These are phyloP conservation scores for Closterium sp. DNA, from an alignment of 139 green algal species.

Conservation along the genomic window DNA sequence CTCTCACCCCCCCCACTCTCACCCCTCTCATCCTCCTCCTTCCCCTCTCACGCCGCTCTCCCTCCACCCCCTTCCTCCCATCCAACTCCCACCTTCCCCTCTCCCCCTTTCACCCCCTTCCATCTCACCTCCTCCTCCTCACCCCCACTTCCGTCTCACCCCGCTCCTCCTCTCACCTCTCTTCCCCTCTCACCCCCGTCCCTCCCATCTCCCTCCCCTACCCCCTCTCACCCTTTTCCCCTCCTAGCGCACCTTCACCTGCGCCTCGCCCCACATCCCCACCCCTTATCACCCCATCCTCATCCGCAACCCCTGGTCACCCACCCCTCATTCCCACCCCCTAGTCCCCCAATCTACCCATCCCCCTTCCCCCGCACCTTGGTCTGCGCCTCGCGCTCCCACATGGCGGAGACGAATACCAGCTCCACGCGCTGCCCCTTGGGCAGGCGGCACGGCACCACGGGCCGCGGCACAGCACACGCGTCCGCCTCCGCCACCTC, in stretches of 20 bases:
- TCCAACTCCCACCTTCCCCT: too few relatives aligned
- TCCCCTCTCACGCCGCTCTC: too few relatives aligned
- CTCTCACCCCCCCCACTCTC: too few relatives aligned
- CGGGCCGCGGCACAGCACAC: slow-evolving; percentile 18
- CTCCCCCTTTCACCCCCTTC: too few relatives aligned
- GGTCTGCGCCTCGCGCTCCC: slow-evolving; percentile 18
- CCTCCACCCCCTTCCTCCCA: too few relatives aligned
- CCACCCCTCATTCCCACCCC: background rate
- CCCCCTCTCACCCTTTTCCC: background rate
- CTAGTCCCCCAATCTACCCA: background rate
- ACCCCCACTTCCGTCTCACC: too few relatives aligned
- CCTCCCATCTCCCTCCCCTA: background rate
- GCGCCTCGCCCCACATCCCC: slow-evolving; percentile 29
- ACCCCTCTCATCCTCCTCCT: too few relatives aligned
- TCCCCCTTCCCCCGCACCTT: background rate
- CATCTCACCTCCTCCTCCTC: too few relatives aligned
- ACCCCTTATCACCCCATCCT: too few relatives aligned
- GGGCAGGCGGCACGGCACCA: slow-evolving; percentile 11
- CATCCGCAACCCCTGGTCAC: too few relatives aligned
- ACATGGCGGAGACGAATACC: slow-evolving; percentile 40
- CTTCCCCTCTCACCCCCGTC: background rate
- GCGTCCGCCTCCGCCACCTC: background rate
- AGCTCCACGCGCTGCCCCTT: slow-evolving; percentile 17
- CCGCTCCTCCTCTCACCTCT: too few relatives aligned
- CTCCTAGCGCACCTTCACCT: background rate